A percentile compares a stretch with the other conserved stretches of the same genome.
Evolutionary conservation across 495 filamentous ascomycete species (phyloP).

Genomic region (Daldinia grandis): DNA sequence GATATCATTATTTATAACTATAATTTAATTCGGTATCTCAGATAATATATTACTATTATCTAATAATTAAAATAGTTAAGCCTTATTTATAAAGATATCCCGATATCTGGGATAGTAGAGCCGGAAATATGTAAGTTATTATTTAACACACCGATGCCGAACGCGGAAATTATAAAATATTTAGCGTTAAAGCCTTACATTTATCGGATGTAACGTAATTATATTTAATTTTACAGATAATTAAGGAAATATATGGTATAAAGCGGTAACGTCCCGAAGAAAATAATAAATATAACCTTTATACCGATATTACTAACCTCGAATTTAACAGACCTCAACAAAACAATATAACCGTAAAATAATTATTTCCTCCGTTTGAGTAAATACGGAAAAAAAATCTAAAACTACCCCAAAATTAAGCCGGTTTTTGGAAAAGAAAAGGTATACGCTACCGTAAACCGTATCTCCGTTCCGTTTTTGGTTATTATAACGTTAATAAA

Average conservation of each 20-base stretch:
- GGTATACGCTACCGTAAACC: neutral
- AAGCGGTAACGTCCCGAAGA: neutral
- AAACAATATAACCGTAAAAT: neutral
- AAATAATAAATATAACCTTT: too few species aligned
- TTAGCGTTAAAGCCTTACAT: too few species aligned
- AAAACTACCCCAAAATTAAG: neutral
- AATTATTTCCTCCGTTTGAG: neutral
- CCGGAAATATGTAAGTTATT: too few species aligned
- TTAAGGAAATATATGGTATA: neutral
- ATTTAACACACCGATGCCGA: too few species aligned
- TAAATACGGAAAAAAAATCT: neutral
- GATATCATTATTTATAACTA: neutral
- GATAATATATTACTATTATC: too few species aligned
- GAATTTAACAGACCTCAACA: neutral
- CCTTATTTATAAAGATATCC: too few species aligned
- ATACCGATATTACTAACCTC: too few species aligned
- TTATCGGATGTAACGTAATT: too few species aligned
- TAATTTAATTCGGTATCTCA: neutral
- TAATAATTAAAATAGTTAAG: too few species aligned
- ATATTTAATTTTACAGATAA: neutral
- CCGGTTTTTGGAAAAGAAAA: neutral
- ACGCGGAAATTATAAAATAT: too few species aligned
- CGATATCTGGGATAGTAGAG: neutral
- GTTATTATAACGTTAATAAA: neutral
- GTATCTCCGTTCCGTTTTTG: neutral